Evolutionary conservation across 768 basidiomycete species (phyloP), one percentile per base, ranked within the genome.

Genomic region (Mycena maculata): DNA sequence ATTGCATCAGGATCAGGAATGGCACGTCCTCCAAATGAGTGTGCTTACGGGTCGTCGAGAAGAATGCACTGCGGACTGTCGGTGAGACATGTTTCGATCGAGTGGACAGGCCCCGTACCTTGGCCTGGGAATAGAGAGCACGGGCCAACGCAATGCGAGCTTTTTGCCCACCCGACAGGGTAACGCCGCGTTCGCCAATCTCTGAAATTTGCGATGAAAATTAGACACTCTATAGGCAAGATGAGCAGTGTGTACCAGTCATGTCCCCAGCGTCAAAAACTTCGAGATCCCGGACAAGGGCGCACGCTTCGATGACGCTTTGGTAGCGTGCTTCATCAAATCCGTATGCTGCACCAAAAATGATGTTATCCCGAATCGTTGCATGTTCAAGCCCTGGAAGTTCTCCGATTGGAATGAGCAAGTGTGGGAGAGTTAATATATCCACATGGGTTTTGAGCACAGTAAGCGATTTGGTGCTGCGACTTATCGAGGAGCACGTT

Each of bases 151-250:
- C 90, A 38, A 93, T 84, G 16, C 92, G 84, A 10, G 92, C 92
- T 50, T 90, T 80, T 73, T 93, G 90, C 1, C 92, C 92, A 3
- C 92, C 91, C 12, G 88, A 89, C n/a, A 90, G 75, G 0, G 89
- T 90, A 36, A 91, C 89, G 2, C 93, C 94, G 71, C 91, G 92
- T 75, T 95, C 94, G 50, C 92, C 93, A 59, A 94, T 90, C 75
- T 92, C 90, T 86, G 54, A 13, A 36, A 31, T 15, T 47, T n/a
- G 13, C 20, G 33, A 15, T 31, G 22, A 52, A 39, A 23, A 39
- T 22, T n/a, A n/a, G n/a, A n/a, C n/a, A n/a, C n/a, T n/a, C n/a
- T n/a, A n/a, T n/a, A n/a, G n/a, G n/a, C n/a, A n/a, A 28, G 65
- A 15, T 25, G 23, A 61, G 33, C 10, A 54, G 36, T 53, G 41